Evolutionary conservation across 495 filamentous ascomycete genomes (phyloP).

Genomic region (Xylaria sp.): DNA sequence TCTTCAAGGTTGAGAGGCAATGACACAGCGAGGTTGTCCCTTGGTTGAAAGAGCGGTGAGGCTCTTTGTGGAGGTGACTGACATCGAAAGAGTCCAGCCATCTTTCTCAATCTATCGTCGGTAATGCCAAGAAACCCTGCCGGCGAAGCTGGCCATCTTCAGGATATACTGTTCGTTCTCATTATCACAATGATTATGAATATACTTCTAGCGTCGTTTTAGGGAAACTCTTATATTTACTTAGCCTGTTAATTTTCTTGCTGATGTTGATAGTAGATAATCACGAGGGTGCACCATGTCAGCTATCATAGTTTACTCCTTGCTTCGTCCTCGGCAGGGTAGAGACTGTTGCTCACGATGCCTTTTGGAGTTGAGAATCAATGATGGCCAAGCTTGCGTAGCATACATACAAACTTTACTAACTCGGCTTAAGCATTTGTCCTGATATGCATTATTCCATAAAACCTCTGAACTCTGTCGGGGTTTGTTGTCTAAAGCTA

Average conservation of each 20-base stretch:
- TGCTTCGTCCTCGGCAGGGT: not conserved
- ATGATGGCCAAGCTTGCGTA: not conserved
- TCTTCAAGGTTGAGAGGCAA: constrained; percentile 9
- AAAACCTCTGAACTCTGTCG: not conserved
- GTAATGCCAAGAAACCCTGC: constrained; percentile 18
- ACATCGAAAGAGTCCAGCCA: not conserved
- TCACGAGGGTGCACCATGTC: not conserved
- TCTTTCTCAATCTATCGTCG: constrained; percentile 4
- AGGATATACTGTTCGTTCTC: not conserved
- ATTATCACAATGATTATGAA: not conserved
- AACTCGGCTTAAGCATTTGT: not conserved
- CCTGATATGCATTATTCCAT: not conserved
- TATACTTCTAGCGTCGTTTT: constrained; percentile 3
- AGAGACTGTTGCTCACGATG: constrained; percentile 8
- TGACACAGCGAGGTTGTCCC: constrained; percentile 11
- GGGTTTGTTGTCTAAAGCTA: constrained; percentile 4
- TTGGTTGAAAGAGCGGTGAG: constrained; percentile 16
- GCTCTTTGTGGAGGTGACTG: constrained; percentile 4
- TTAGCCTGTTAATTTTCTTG: not conserved
- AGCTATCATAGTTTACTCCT: not conserved
- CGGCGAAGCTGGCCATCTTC: not conserved
- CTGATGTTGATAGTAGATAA: not conserved
- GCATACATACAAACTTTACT: not conserved
- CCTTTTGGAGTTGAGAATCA: not conserved
- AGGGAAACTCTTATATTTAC: not conserved